Percentiles rank a stretch among this genome's conserved stretches.
phyloP scores from a whole-genome alignment of 371 early-diverging fungal genomes.

The Rhizopus sp. region DNA sequence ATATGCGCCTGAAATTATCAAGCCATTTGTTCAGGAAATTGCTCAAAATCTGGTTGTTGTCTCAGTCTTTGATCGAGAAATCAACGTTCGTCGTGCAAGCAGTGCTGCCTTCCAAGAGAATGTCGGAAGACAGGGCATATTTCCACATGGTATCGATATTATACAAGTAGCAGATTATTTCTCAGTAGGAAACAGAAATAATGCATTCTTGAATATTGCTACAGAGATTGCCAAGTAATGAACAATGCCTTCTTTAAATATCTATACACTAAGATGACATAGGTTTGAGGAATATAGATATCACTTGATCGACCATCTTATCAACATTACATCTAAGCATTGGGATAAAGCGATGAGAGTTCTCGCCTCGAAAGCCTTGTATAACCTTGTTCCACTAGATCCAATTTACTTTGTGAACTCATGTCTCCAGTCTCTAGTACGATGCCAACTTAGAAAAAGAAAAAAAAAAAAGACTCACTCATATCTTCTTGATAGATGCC shows the following conservation, averaged over 20 bases:
- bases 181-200: conserved; percentile 81
- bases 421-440: conserved; percentile 49
- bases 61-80: conserved; percentile 91
- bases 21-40: conserved; percentile 60
- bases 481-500: conserved; percentile 51
- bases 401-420: conserved; percentile 55
- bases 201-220: conserved; percentile 70
- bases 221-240: conserved; percentile 72
- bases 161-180: conserved; percentile 92
- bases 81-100: conserved; percentile 93
- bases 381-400: conserved; percentile 60
- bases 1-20: conserved; percentile 73
- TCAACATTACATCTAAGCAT: conserved; percentile 64
- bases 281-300: conserved; percentile 77
- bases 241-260: not conserved
- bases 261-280: conserved; percentile 9
- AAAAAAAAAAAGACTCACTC: not conserved
- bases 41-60: conserved; percentile 77
- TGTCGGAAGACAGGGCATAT: conserved; percentile 91
- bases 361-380: conserved; percentile 73
- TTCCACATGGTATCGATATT: conserved; percentile 93
- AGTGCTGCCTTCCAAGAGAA: conserved; percentile 98
- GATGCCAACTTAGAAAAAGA: not conserved
- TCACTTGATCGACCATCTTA: conserved; percentile 73
- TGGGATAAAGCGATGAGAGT: conserved; percentile 88